A percentile compares a stretch with the other conserved stretches of the same genome.
Conservation (phyloP, 2,329 filamentous ascomycete genomes). For the Ascochyta fabae region DNA sequence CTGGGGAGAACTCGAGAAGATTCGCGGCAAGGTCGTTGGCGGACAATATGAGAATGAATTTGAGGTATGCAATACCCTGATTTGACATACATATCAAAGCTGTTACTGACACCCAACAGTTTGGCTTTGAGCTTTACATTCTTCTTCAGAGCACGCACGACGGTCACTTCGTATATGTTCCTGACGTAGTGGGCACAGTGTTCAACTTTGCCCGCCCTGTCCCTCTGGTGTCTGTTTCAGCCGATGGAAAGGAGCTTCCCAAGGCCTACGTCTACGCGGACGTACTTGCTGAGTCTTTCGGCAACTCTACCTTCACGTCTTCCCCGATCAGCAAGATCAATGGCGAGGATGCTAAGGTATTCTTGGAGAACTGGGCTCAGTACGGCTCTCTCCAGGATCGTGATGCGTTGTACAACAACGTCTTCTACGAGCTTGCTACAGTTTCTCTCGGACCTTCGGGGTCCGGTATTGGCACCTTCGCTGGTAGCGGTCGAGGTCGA, state of each 20-base stretch:
- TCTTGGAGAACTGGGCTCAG: conserved; percentile 57
- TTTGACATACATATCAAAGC: no score
- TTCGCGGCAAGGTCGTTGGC: conserved; percentile 48
- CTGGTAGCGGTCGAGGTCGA: conserved; percentile 52
- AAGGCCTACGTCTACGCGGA: conserved; percentile 63
- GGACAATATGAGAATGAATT: conserved; percentile 52
- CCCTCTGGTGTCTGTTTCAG: conserved; percentile 65
- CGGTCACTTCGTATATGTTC: conserved; percentile 66
- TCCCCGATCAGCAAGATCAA: conserved; percentile 63
- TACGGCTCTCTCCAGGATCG: conserved; percentile 61
- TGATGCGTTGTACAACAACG: conserved; percentile 63
- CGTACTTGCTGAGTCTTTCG: conserved; percentile 50
- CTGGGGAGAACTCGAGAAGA: conserved; percentile 47
- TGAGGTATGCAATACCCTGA: conserved; percentile 30
- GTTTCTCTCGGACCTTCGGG: conserved; percentile 51
- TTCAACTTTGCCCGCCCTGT: conserved; percentile 60
- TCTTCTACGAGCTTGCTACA: conserved; percentile 56
- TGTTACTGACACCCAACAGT: conserved; percentile 28
- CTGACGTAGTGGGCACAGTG: conserved; percentile 59
- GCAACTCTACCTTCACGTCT: conserved; percentile 52
- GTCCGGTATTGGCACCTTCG: conserved; percentile 53
- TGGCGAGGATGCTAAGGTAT: conserved; percentile 59
- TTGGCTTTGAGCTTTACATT: conserved; percentile 41
- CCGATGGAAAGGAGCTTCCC: conserved; percentile 59
- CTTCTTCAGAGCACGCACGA: conserved; percentile 66